Percentiles rank a stretch among this genome's conserved stretches.
These are phyloP conservation scores for Volvox africanus DNA, from an alignment of 139 green algal species.

Conservation along the genomic window DNA sequence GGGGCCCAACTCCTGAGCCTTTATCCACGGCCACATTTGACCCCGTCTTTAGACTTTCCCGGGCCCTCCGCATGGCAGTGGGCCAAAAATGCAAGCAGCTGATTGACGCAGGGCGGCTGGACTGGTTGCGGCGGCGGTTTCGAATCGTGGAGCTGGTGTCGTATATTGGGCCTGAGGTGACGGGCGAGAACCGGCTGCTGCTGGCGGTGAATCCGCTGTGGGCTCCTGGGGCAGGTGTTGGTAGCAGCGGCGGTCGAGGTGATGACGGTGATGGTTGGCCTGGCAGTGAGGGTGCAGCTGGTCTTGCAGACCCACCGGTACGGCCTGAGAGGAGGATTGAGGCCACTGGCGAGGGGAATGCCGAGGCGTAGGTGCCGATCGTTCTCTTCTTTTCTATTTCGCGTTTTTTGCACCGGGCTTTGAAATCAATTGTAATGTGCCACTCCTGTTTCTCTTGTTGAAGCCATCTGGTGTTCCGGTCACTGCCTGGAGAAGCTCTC, in stretches of 20 bases:
- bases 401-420: no score
- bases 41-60: slow-evolving; percentile 30
- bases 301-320: no score
- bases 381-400: no score
- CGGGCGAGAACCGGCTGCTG: slow-evolving; percentile 75
- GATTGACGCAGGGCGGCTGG: slow-evolving; percentile 75
- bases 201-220: slow-evolving; percentile 44
- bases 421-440: no score
- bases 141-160: slow-evolving; percentile 44
- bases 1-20: not conserved
- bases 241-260: not conserved
- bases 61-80: slow-evolving; percentile 62
- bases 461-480: no score
- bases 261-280: no score
- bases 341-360: no score
- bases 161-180: slow-evolving; percentile 63
- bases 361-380: no score
- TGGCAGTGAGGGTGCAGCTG: no score
- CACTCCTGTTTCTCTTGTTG: no score
- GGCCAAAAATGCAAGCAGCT: slow-evolving; percentile 79
- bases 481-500: no score
- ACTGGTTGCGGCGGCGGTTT: slow-evolving; percentile 72
- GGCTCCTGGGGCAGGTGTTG: not conserved
- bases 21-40: slow-evolving; percentile 27
- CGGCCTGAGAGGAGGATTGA: no score